These are phyloP conservation scores for Eutrema heterophyllum DNA, from an alignment of 345 rosid species.

Conservation along the genomic window DNA sequence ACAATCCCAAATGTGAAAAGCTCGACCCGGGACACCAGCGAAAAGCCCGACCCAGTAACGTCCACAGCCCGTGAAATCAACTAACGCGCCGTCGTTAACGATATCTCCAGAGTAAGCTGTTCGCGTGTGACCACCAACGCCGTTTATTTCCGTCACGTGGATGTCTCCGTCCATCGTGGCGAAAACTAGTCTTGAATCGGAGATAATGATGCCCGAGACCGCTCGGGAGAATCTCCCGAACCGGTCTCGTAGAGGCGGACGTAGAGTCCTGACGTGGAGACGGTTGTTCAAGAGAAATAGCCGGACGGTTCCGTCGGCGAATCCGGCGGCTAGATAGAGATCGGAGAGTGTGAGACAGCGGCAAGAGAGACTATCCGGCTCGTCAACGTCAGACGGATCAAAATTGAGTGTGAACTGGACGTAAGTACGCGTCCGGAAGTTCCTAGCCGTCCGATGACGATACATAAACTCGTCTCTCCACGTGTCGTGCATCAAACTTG, in stretches of 20 bases:
- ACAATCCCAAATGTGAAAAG: conserved; percentile 74
- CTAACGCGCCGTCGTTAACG: conserved; percentile 62
- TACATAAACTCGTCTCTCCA: conserved; percentile 73
- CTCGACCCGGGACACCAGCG: conserved; percentile 72
- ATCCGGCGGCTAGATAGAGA: conserved; percentile 69
- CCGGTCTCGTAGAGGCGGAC: conserved; percentile 52
- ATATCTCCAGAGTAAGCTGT: conserved; percentile 55
- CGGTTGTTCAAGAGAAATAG: conserved; percentile 56
- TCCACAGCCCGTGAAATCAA: conserved; percentile 72
- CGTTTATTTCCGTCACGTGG: conserved; percentile 53
- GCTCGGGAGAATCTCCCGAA: conserved; percentile 74
- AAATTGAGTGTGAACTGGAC: conserved; percentile 46
- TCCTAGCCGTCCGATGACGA: conserved; percentile 59
- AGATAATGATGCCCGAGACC: conserved; percentile 63
- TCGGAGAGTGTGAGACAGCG: conserved; percentile 84
- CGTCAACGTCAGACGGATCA: conserved; percentile 53
- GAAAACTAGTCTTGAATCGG: conserved; percentile 42
- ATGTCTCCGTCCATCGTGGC: conserved; percentile 78
- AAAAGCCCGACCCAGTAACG: conserved; percentile 93
- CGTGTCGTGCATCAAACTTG: conserved; percentile 38
- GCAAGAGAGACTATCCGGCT: conserved; percentile 55
- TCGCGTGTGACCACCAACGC: conserved; percentile 30
- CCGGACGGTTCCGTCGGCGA: conserved; percentile 82
- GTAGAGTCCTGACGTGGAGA: conserved; percentile 53
- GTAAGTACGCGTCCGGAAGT: conserved; percentile 47